Conservation (phyloP, 768 basidiomycete species). For the Trametes coccinea region DNA sequence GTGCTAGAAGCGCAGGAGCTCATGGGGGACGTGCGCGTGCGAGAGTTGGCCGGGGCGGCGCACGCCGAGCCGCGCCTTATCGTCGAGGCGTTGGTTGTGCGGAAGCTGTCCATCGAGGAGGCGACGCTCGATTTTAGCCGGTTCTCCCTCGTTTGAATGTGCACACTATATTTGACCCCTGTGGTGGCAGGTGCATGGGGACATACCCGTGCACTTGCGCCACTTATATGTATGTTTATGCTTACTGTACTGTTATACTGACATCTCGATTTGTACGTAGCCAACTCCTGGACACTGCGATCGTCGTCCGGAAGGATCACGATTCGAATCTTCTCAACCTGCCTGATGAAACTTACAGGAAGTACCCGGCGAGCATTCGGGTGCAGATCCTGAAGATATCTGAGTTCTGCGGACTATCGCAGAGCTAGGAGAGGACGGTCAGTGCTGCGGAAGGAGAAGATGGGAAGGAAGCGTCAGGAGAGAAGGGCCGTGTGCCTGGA, state of each 20-base stretch:
- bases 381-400: conserved; percentile 62
- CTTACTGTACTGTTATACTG: background rate
- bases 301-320: no score
- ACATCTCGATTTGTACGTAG: background rate
- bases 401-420: conserved; percentile 1
- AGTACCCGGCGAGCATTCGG: background rate
- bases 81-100: conserved; percentile 78
- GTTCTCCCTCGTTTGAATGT: conserved; percentile 22
- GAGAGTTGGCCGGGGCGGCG: conserved; percentile 23
- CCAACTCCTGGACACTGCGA: no score
- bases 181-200: background rate
- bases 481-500: background rate
- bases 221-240: no score
- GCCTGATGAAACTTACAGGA: no score
- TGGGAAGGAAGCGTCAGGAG: background rate
- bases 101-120: conserved; percentile 76
- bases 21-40: conserved; percentile 8
- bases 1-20: conserved; percentile 6
- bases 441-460: background rate
- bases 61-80: conserved; percentile 59
- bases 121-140: conserved; percentile 69
- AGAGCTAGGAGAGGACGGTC: background rate
- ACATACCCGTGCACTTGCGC: background rate
- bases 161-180: background rate
- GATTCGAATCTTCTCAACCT: no score